phyloP scores from a whole-genome alignment of 140 eudicot genomes.

The Erigeron philadelphicus region DNA sequence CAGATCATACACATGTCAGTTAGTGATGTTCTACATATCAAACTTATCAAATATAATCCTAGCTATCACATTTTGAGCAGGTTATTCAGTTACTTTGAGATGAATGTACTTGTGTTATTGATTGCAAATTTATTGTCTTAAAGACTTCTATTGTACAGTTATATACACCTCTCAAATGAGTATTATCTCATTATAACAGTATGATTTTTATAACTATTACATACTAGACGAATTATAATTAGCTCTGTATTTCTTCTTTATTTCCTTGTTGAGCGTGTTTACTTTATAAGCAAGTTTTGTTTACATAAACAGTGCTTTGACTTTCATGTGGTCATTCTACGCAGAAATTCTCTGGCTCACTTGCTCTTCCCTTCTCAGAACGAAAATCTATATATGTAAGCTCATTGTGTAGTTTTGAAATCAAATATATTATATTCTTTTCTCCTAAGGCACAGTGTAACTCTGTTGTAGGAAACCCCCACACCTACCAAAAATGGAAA shows the following conservation, averaged over 20 bases:
- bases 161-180: background rate
- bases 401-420: conserved; percentile 19
- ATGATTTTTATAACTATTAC: background rate
- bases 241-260: background rate
- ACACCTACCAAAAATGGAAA: conserved; percentile 68
- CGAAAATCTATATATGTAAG: conserved; percentile 62
- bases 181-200: background rate
- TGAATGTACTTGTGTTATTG: background rate
- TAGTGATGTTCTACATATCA: background rate
- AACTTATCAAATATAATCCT: background rate
- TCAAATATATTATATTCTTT: conserved; percentile 8
- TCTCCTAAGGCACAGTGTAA: conserved; percentile 12
- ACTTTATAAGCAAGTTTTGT: background rate
- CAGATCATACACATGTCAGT: background rate
- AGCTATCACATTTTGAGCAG: background rate
- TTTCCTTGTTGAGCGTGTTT: background rate
- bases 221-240: background rate
- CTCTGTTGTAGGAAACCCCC: conserved; percentile 70
- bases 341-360: conserved; percentile 69
- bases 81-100: background rate
- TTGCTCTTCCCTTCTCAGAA: conserved; percentile 52
- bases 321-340: conserved; percentile 15
- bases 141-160: background rate
- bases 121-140: background rate
- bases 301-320: conserved; percentile 1